phyloP scores from a whole-genome alignment of 2,329 filamentous ascomycete species.

The Mycosphaerelloides madeirae region DNA sequence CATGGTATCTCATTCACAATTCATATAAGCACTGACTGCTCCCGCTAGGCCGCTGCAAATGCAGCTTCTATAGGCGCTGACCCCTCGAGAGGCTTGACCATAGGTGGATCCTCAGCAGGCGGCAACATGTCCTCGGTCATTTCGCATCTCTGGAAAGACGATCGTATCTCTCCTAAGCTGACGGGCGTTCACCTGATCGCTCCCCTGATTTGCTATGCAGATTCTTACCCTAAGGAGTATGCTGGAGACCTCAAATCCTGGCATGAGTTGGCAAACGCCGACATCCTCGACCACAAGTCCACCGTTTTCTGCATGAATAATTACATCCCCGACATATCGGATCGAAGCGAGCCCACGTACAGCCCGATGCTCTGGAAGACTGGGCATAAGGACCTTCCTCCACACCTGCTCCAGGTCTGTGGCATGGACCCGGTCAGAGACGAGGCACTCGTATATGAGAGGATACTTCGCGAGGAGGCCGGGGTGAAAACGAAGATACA shows the following conservation, averaged over 20 bases:
- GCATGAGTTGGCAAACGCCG: slow-evolving; percentile 24
- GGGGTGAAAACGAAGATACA: slow-evolving; percentile 40
- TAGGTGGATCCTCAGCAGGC: slow-evolving; percentile 47
- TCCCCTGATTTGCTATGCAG: slow-evolving; percentile 40
- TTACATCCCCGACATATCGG: slow-evolving; percentile 21
- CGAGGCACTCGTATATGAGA: slow-evolving; percentile 46
- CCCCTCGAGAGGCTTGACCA: slow-evolving; percentile 43
- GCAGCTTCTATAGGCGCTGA: slow-evolving; percentile 38
- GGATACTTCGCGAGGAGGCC: slow-evolving; percentile 37
- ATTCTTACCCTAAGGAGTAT: slow-evolving; percentile 39
- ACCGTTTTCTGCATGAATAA: slow-evolving; percentile 19
- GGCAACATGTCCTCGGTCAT: slow-evolving; percentile 39
- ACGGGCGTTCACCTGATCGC: slow-evolving; percentile 47
- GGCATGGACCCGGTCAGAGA: slow-evolving; percentile 48
- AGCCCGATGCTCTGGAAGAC: slow-evolving; percentile 26
- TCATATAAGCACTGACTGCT: not conserved
- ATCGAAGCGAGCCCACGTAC: slow-evolving; percentile 27
- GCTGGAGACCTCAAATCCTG: slow-evolving; percentile 39
- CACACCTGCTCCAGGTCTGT: slow-evolving; percentile 46
- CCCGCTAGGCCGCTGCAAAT: slow-evolving; percentile 37
- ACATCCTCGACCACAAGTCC: slow-evolving; percentile 24
- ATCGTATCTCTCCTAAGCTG: slow-evolving; percentile 38
- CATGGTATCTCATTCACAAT: slow-evolving; percentile 4
- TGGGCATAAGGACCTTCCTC: slow-evolving; percentile 39
- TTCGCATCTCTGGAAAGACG: slow-evolving; percentile 39